These are phyloP conservation scores for Amesomyces nigricolor DNA, from an alignment of 2,329 filamentous ascomycete genomes.

Conservation along the genomic window DNA sequence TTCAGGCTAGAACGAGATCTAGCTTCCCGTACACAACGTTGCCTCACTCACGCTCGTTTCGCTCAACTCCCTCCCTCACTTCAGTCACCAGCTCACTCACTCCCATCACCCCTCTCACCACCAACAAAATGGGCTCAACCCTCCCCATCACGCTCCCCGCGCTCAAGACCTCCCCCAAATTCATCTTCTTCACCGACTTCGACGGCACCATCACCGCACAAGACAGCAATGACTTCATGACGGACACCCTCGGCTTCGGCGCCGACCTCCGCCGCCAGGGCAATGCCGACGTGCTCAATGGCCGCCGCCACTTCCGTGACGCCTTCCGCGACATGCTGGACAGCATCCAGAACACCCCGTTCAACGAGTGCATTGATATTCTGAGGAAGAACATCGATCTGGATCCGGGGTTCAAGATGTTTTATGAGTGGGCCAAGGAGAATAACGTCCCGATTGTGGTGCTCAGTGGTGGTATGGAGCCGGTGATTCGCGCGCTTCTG, in stretches of 20 bases:
- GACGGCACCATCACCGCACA: slow-evolving; percentile 86
- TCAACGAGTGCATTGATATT: slow-evolving; percentile 71
- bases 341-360: slow-evolving; percentile 67
- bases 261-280: slow-evolving; percentile 60
- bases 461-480: slow-evolving; percentile 86
- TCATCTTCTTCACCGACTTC: slow-evolving; percentile 99
- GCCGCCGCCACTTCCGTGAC: slow-evolving; percentile 70
- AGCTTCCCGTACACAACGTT: neutral
- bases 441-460: slow-evolving; percentile 91
- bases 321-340: slow-evolving; percentile 90
- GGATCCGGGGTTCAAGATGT: slow-evolving; percentile 82
- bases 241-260: slow-evolving; percentile 88
- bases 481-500: slow-evolving; percentile 80
- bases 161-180: slow-evolving; percentile 66
- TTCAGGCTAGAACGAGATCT: neutral
- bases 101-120: neutral
- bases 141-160: slow-evolving; percentile 45
- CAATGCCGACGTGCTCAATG: slow-evolving; percentile 72
- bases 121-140: slow-evolving; percentile 38
- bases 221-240: slow-evolving; percentile 66
- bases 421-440: slow-evolving; percentile 73
- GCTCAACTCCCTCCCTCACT: no score
- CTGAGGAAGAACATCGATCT: slow-evolving; percentile 79
- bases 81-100: neutral
- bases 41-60: neutral